phyloP scores from a whole-genome alignment of 768 basidiomycete genomes.

The Psilocybe sp. region DNA sequence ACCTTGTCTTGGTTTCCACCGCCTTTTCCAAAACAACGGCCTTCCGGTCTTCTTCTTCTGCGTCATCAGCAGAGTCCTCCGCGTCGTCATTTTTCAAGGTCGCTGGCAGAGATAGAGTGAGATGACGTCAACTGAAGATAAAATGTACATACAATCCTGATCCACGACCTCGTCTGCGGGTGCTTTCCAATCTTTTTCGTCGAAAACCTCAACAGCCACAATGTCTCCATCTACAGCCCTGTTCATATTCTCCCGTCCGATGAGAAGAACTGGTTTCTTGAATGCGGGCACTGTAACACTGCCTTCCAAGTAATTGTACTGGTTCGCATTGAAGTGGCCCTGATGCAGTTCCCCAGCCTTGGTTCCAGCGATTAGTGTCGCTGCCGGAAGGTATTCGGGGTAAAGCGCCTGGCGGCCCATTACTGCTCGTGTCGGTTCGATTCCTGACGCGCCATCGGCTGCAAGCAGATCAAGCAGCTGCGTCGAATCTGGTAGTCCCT shows the following conservation, averaged over 20 bases:
- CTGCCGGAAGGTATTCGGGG: conserved; percentile 75
- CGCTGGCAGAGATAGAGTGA: conserved; percentile 36
- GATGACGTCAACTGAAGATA: background rate
- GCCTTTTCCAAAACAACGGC: conserved; percentile 39
- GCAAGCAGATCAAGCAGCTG: conserved; percentile 83
- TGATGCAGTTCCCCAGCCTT: conserved; percentile 84
- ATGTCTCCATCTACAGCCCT: conserved; percentile 91
- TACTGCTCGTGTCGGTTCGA: conserved; percentile 60
- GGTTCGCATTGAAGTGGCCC: conserved; percentile 93
- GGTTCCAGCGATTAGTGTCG: conserved; percentile 74
- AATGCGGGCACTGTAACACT: conserved; percentile 74
- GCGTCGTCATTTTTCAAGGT: conserved; percentile 86
- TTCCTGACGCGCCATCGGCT: conserved; percentile 55
- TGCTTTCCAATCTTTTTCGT: conserved; percentile 88
- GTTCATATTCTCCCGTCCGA: conserved; percentile 94
- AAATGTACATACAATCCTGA: conserved; percentile 65
- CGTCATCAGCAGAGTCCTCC: conserved; percentile 66
- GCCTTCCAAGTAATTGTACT: conserved; percentile 97
- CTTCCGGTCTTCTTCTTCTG: conserved; percentile 39
- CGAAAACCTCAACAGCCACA: conserved; percentile 86
- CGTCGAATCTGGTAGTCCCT: conserved; percentile 61
- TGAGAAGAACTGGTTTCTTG: conserved; percentile 75
- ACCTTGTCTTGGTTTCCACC: conserved; percentile 32
- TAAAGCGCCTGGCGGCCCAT: conserved; percentile 63
- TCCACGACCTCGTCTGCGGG: conserved; percentile 92